Evolutionary conservation across 2,329 filamentous ascomycete genomes (phyloP), one percentile per base, ranked within the genome.

Genomic region (Beauveria bassiana): DNA sequence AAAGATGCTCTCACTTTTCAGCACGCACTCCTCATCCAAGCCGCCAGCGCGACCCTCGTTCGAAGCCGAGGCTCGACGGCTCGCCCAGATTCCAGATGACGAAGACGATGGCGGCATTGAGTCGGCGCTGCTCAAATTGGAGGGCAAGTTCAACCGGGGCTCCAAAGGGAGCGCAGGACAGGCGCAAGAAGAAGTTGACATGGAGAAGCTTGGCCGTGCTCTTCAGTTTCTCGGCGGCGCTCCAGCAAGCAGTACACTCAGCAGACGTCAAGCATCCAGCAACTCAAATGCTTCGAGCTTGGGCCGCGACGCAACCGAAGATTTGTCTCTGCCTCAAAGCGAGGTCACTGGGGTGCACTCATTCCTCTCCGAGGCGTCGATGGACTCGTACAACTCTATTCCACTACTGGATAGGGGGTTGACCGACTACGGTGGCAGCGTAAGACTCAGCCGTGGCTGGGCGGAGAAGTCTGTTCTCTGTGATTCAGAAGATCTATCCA

Each of bases 51-150:
- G 84, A 4, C 82, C 85, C 1, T 97, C 93, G 0, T 97, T 98
- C 67, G 91, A 98, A 72, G 88, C 84, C 3, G 92, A 96, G 68
- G 91, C 96, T 1, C 87, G 93, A 63, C 90, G 90, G 67, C 84
- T 99, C 59, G 91, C 93, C 2, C 87, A 90, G 61, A 90, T 98
- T 28, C 91, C 93, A 0, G 93, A 97, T 69, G 91, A 96, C 43
- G 71, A 78, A 18, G 83, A 87, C 64, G 90, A 96, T 69, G 91
- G 91, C 7, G 93, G 93, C 14, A 87, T 98, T 28, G 95, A 98
- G 70, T 92, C 93, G n/a, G 91, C 95, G 0, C 74, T 99, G 56
- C 76, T 93, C 67, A 99, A 98, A 69, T 81, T 99, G 0, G 95
- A 99, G 76, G 95, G 95, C 10, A 93, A 86, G 66, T 95, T 88